phyloP scores from a whole-genome alignment of 371 early-diverging fungal genomes.

The Circinella minor region DNA sequence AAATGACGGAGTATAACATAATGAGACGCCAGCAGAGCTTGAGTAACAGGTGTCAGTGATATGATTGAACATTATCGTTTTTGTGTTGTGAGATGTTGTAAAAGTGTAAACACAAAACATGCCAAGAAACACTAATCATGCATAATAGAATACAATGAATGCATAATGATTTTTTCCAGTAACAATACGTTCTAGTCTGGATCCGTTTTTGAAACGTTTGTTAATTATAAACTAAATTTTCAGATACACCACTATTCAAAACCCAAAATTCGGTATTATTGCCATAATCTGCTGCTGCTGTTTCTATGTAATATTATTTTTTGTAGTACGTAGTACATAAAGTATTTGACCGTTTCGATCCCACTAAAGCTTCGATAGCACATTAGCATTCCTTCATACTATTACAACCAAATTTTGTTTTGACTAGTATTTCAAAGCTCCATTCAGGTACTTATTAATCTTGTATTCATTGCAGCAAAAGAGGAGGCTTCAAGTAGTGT shows the following conservation, averaged over 20 bases:
- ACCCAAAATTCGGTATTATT: not conserved
- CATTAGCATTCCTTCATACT: too few relatives aligned
- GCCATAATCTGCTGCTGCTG: not conserved
- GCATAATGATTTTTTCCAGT: slow-evolving; percentile 42
- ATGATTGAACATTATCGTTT: too few relatives aligned
- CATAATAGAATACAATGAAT: slow-evolving; percentile 40
- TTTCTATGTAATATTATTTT: not conserved
- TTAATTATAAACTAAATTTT: slow-evolving; percentile 23
- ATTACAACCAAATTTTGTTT: too few relatives aligned
- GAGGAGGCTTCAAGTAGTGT: too few relatives aligned
- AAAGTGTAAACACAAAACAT: slow-evolving; percentile 35
- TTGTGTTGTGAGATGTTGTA: slow-evolving; percentile 43
- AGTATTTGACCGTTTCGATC: too few relatives aligned
- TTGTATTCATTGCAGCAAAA: too few relatives aligned
- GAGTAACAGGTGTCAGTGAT: slow-evolving; percentile 11
- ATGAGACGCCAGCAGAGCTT: slow-evolving; percentile 40
- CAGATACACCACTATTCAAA: slow-evolving; percentile 12
- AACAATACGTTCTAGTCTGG: slow-evolving; percentile 38
- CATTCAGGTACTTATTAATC: too few relatives aligned
- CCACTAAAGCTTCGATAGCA: too few relatives aligned
- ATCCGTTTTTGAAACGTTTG: slow-evolving; percentile 38
- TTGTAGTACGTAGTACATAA: too few relatives aligned
- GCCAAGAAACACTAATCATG: slow-evolving; percentile 43
- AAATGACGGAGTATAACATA: slow-evolving; percentile 41
- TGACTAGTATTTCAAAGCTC: too few relatives aligned